Conservation (phyloP, 106 monocot species). For the Dactylorhiza incarnata region DNA sequence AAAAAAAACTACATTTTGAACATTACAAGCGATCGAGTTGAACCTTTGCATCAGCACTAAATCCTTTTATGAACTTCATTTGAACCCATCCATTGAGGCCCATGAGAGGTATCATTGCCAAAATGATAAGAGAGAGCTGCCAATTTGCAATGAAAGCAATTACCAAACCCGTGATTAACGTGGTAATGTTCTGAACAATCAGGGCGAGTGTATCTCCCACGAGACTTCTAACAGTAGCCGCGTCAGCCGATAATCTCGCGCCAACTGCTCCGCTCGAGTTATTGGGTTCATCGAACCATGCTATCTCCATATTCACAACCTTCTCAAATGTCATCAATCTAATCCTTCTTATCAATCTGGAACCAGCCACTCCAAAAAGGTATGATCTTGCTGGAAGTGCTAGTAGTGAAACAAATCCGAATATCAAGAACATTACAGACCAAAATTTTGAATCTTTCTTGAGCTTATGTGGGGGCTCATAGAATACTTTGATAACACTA, state of each 20-base stretch:
- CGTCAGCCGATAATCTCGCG: constrained; percentile 35
- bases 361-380: constrained; percentile 33
- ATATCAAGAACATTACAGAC: constrained; percentile 16
- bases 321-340: constrained; percentile 34
- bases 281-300: constrained; percentile 33
- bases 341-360: constrained; percentile 28
- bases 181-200: constrained; percentile 24
- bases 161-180: constrained; percentile 22
- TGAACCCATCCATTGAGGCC: constrained; percentile 29
- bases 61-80: constrained; percentile 31
- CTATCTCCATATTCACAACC: constrained; percentile 37
- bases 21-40: not conserved
- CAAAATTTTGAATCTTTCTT: constrained; percentile 25
- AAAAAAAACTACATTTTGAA: not conserved
- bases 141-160: constrained; percentile 30
- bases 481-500: constrained; percentile 15
- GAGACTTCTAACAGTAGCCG: constrained; percentile 25
- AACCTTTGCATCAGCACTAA: constrained; percentile 34
- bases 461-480: constrained; percentile 24
- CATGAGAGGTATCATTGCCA: constrained; percentile 28
- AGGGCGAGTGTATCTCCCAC: constrained; percentile 35
- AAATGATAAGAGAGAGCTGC: constrained; percentile 26
- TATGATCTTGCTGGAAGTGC: constrained; percentile 23
- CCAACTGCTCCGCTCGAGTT: constrained; percentile 37
- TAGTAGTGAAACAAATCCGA: constrained; percentile 15